Base-by-base conservation (phyloP, 202 grass and related monocot species). In the Zoysia matrella region DNA sequence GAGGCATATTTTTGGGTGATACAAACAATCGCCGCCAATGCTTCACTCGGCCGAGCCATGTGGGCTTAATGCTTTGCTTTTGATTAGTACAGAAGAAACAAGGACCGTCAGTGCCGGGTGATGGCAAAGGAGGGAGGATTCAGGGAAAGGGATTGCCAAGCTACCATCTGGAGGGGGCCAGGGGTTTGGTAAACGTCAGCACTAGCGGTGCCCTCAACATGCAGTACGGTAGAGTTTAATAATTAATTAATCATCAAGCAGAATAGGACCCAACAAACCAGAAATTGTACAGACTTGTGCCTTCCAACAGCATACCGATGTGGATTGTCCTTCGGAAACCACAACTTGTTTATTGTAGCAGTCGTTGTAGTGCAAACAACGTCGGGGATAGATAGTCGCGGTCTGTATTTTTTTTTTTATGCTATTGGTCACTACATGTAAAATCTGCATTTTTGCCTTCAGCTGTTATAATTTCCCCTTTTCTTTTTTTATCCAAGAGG, bases 121-220 rank as follows among this genome's bases (percentile, higher is more conserved):
- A 72, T 42, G 67, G 43, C 49, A 8, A n/a, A 58, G 49, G 30
- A 30, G 22, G 22, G 22, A 30, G 57, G 73, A 45, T 70, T 43
- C 61, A 9, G 43, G 44, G 44, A 68, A 83, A 75, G 41, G 8
- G 57, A 56, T 79, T 30, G 46, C 56, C 40, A 43, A 66, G 36
- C 61, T 52, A 52, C 73, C 30, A 36, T 47, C 55, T 8, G 0
- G 75, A 66, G 22, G 60, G 75, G 61, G 3, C 3, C 44, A 50
- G 18, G 60, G 62, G 12, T 47, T 75, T 58, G 71, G 16, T 83
- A 16, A 73, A 74, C 18, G 63, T 74, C 49, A 48, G 22, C 22
- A 30, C 22, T 30, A 30, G 22, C 22, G 22, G 22, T 30, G 22
- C 22, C 22, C 22, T 30, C 22, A 30, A 30, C 22, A 30, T 30